phyloP scores from a whole-genome alignment of 768 basidiomycete genomes.

The Albatrellus ellisii region DNA sequence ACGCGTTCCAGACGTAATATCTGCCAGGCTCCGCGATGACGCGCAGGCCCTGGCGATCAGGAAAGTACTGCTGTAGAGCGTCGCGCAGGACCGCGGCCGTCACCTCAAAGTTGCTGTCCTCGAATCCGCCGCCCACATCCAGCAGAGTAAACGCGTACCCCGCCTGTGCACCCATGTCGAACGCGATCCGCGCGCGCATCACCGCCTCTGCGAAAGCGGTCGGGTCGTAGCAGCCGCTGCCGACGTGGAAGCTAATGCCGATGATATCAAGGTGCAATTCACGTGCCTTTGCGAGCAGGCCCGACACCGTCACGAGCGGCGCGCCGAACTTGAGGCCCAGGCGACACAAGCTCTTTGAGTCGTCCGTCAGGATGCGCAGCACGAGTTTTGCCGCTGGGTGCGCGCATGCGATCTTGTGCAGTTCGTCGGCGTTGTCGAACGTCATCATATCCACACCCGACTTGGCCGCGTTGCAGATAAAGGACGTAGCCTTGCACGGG shows the following conservation, averaged over 20 bases:
- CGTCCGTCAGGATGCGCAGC: constrained; percentile 94
- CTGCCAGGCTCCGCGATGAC: constrained; percentile 95
- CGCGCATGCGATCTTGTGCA: constrained; percentile 78
- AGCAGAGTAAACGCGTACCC: constrained; percentile 79
- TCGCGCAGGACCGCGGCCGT: constrained; percentile 58
- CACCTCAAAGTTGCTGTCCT: constrained; percentile 71
- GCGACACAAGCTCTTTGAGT: constrained; percentile 86
- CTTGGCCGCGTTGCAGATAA: constrained; percentile 75
- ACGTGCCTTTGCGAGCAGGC: constrained; percentile 64
- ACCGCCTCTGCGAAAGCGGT: constrained; percentile 85
- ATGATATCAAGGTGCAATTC: constrained; percentile 76
- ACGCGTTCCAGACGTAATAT: constrained; percentile 86
- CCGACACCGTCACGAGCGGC: constrained; percentile 64
- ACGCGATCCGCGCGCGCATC: constrained; percentile 65
- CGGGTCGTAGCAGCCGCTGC: constrained; percentile 92
- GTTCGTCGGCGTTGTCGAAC: constrained; percentile 95
- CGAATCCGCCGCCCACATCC: constrained; percentile 96
- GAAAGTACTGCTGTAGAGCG: constrained; percentile 73
- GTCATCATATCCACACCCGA: constrained; percentile 87
- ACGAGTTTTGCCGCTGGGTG: constrained; percentile 80
- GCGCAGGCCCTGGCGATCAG: constrained; percentile 50
- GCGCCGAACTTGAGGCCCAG: constrained; percentile 98
- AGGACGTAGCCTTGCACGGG: constrained; percentile 94
- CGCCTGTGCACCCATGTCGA: constrained; percentile 71
- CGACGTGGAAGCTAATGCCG: constrained; percentile 96